Evolutionary conservation across 129 eudicot species (phyloP).

Genomic region (Pseudognaphalium luteoalbum): DNA sequence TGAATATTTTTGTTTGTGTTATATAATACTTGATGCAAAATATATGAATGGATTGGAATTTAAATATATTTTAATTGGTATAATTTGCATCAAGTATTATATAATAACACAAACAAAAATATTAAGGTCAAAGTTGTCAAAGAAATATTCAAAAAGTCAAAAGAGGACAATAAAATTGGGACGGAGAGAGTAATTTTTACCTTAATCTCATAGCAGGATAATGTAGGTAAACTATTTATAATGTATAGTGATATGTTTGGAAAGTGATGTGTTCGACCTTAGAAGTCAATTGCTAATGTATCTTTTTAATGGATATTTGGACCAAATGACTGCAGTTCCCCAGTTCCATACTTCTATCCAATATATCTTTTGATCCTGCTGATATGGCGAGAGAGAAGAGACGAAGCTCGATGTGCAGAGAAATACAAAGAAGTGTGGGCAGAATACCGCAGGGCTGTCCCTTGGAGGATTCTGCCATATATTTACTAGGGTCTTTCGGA

Average conservation of each 20-base stretch:
- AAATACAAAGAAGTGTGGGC: slow-evolving; percentile 95
- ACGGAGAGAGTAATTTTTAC: no score
- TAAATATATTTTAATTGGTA: no score
- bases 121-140: no score
- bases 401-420: slow-evolving; percentile 95
- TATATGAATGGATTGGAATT: no score
- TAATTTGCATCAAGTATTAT: no score
- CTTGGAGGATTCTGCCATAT: slow-evolving; percentile 94
- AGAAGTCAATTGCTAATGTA: slow-evolving; percentile 11
- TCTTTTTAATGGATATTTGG: not conserved
- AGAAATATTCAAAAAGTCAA: no score
- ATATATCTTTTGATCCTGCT: slow-evolving; percentile 84
- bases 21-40: no score
- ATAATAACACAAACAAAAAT: no score
- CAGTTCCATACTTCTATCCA: slow-evolving; percentile 90
- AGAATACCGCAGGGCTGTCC: slow-evolving; percentile 70
- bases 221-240: not conserved
- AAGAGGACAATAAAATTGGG: no score
- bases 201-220: not conserved
- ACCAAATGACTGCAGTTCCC: slow-evolving; percentile 63
- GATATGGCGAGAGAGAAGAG: slow-evolving; percentile 97
- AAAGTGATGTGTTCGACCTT: not conserved
- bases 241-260: not conserved
- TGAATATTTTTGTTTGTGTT: no score
- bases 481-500: slow-evolving; percentile 43